phyloP scores from a whole-genome alignment of 2,329 filamentous ascomycete species.

The Parastagonospora avenae region DNA sequence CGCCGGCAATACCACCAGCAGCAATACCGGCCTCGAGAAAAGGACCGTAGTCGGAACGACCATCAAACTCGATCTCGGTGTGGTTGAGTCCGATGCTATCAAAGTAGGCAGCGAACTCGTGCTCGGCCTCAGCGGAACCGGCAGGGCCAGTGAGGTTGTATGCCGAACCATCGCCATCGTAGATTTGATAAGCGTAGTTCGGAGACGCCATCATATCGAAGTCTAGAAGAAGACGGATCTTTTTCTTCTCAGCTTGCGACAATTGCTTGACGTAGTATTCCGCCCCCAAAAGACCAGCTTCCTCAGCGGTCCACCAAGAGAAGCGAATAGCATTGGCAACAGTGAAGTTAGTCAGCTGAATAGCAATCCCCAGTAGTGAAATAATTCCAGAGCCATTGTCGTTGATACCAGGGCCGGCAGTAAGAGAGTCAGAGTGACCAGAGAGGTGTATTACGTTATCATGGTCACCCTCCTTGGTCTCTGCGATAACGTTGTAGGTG shows the following conservation, averaged over 20 bases:
- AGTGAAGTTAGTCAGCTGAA: conserved; percentile 43
- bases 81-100: conserved; percentile 29
- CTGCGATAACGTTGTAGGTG: conserved; percentile 50
- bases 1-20: conserved; percentile 45
- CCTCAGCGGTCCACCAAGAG: conserved; percentile 48
- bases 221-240: conserved; percentile 49
- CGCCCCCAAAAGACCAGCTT: conserved; percentile 45
- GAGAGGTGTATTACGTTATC: conserved; percentile 44
- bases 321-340: conserved; percentile 48
- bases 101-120: conserved; percentile 43
- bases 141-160: conserved; percentile 40
- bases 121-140: conserved; percentile 40
- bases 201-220: conserved; percentile 51
- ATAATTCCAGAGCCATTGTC: conserved; percentile 48
- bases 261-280: conserved; percentile 39
- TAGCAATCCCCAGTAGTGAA: conserved; percentile 45
- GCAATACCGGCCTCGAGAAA: conserved; percentile 45
- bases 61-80: conserved; percentile 42
- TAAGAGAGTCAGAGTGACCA: conserved; percentile 47
- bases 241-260: conserved; percentile 30
- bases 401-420: conserved; percentile 48
- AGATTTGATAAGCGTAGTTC: conserved; percentile 44
- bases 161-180: conserved; percentile 44
- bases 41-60: conserved; percentile 46
- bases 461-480: conserved; percentile 42